Conservation (phyloP, 2,329 filamentous ascomycete species). For the Colletotrichum kahawae region DNA sequence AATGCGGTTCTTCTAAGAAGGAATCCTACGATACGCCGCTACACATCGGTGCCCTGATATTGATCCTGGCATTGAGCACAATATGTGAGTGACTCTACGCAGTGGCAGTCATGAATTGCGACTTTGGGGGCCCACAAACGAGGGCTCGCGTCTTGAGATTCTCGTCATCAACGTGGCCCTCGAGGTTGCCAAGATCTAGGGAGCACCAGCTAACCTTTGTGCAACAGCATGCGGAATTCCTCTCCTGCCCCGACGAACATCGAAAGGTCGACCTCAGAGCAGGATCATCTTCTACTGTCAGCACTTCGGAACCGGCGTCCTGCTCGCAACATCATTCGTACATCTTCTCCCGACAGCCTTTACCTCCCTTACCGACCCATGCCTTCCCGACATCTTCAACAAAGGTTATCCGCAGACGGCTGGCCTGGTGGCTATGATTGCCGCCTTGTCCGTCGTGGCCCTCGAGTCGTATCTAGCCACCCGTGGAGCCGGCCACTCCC, state of each 20-base stretch:
- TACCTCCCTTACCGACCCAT: constrained; percentile 69
- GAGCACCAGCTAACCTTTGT: neutral
- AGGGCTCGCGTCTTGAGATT: neutral
- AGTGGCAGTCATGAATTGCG: no score
- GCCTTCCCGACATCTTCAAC: constrained; percentile 80
- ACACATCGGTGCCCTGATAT: constrained; percentile 70
- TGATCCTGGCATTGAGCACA: constrained; percentile 68
- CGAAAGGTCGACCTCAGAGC: constrained; percentile 61
- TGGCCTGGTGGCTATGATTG: constrained; percentile 81
- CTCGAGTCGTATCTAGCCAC: constrained; percentile 91
- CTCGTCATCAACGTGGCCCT: neutral
- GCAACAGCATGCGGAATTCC: constrained; percentile 68
- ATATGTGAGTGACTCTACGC: constrained; percentile 45
- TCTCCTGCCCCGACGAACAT: constrained; percentile 64
- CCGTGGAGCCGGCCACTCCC: constrained; percentile 65
- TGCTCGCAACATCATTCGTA: constrained; percentile 87
- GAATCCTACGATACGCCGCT: constrained; percentile 69
- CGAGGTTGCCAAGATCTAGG: neutral
- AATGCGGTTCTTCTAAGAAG: constrained; percentile 56
- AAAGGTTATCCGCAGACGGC: constrained; percentile 79
- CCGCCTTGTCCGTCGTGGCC: constrained; percentile 81
- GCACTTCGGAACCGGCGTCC: constrained; percentile 81
- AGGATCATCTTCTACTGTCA: constrained; percentile 70
- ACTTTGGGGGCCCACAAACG: neutral
- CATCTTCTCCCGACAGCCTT: constrained; percentile 76